Evolutionary conservation across 1,139 yeast species (phyloP).

Genomic region (Geotrichum restrictum): DNA sequence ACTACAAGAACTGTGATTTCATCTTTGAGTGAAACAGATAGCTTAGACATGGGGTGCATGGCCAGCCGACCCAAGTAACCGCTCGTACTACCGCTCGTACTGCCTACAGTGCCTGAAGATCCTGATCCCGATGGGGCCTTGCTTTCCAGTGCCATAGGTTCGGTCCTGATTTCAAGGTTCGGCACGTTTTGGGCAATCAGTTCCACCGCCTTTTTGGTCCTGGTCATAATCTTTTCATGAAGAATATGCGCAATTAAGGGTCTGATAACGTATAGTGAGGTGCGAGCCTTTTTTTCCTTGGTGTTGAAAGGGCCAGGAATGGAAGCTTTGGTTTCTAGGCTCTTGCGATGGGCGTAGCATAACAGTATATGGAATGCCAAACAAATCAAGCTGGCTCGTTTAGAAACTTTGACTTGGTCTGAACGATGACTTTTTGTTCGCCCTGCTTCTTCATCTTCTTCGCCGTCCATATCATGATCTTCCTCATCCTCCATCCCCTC

Average conservation of each 20-base stretch:
- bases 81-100: constrained; percentile 9
- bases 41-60: constrained; percentile 31
- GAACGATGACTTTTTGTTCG: constrained; percentile 15
- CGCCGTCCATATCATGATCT: constrained; percentile 19
- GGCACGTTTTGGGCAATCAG: constrained; percentile 37
- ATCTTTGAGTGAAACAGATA: constrained; percentile 20
- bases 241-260: constrained; percentile 68
- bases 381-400: constrained; percentile 52
- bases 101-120: background rate
- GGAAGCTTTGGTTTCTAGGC: constrained; percentile 45
- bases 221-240: constrained; percentile 52
- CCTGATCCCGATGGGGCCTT: background rate
- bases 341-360: constrained; percentile 55
- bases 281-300: constrained; percentile 39
- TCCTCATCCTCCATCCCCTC: constrained; percentile 25
- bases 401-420: constrained; percentile 13
- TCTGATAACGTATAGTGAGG: constrained; percentile 50
- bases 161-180: constrained; percentile 10
- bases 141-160: background rate
- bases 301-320: constrained; percentile 31
- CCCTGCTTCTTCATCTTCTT: too few species aligned
- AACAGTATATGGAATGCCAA: constrained; percentile 56
- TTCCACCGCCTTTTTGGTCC: constrained; percentile 45
- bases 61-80: constrained; percentile 32
- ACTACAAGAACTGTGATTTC: constrained; percentile 27